These are phyloP conservation scores for Loxodes magnus DNA, from an alignment of 73 alveolate genomes.

Conservation along the genomic window DNA sequence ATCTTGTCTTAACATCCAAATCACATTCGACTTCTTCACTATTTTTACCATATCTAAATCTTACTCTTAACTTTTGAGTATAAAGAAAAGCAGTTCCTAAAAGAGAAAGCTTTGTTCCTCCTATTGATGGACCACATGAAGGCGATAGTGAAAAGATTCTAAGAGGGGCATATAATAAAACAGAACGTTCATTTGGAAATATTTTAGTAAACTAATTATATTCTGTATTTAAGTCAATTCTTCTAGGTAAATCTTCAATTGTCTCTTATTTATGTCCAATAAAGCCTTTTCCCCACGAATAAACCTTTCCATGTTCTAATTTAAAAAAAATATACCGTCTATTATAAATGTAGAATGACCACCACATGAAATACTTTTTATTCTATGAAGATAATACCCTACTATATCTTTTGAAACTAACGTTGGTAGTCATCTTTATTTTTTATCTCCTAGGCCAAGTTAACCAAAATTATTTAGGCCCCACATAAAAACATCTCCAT, in stretches of 20 bases:
- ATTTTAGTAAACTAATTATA: slow-evolving; percentile 86
- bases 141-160: slow-evolving; percentile 92
- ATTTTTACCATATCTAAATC: slow-evolving; percentile 87
- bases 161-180: slow-evolving; percentile 89
- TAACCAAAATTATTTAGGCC: slow-evolving; percentile 95
- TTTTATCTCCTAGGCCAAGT: slow-evolving; percentile 87
- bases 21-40: slow-evolving; percentile 79
- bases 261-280: slow-evolving; percentile 76
- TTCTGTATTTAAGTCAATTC: slow-evolving; percentile 63
- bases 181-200: slow-evolving; percentile 79
- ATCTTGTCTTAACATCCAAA: slow-evolving; percentile 68
- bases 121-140: slow-evolving; percentile 96
- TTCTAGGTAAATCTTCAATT: slow-evolving; percentile 63
- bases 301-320: slow-evolving; percentile 57
- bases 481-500: slow-evolving; percentile 80
- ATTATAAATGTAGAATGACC: slow-evolving; percentile 79
- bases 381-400: slow-evolving; percentile 51
- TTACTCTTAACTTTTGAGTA: slow-evolving; percentile 80
- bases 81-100: slow-evolving; percentile 94
- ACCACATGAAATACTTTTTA: slow-evolving; percentile 77
- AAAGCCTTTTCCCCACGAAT: slow-evolving; percentile 95
- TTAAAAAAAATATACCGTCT: slow-evolving; percentile 14
- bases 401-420: slow-evolving; percentile 62
- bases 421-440: slow-evolving; percentile 68
- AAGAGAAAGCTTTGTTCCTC: slow-evolving; percentile 84